A percentile compares a stretch with the other conserved stretches of the same genome.
Conservation (phyloP, 768 basidiomycete genomes). For the Lactarius sp. region DNA sequence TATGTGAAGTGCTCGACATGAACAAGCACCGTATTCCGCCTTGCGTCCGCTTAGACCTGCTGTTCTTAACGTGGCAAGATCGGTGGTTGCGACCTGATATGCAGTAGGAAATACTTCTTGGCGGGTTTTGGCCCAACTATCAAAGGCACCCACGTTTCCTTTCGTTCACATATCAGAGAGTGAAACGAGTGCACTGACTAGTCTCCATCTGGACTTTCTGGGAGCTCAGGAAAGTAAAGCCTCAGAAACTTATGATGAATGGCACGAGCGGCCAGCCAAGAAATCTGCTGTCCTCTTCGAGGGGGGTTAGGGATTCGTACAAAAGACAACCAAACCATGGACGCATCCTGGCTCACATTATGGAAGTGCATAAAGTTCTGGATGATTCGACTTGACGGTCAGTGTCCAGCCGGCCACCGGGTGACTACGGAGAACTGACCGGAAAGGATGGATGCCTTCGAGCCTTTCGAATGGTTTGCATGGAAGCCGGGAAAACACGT, state of each 20-base stretch:
- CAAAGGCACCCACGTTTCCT: not conserved
- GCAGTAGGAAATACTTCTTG: slow-evolving; percentile 60
- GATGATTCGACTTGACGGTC: not conserved
- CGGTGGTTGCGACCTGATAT: slow-evolving; percentile 56
- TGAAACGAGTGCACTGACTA: slow-evolving; percentile 34
- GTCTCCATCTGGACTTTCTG: slow-evolving; percentile 58
- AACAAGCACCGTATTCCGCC: slow-evolving; percentile 73
- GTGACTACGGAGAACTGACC: slow-evolving; percentile 38
- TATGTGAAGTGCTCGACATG: not conserved
- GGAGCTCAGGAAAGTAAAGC: slow-evolving; percentile 66
- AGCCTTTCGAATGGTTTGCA: slow-evolving; percentile 77
- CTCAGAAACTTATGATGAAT: slow-evolving; percentile 77
- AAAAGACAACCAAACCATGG: not conserved
- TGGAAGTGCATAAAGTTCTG: slow-evolving; percentile 67
- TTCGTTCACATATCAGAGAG: slow-evolving; percentile 16
- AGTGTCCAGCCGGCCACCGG: not conserved
- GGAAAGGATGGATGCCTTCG: slow-evolving; percentile 78
- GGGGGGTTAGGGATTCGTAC: not conserved
- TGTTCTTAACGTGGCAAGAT: slow-evolving; percentile 53
- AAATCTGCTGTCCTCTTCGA: slow-evolving; percentile 73
- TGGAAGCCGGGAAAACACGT: slow-evolving; percentile 55
- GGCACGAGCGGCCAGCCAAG: slow-evolving; percentile 80
- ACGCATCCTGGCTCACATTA: slow-evolving; percentile 46
- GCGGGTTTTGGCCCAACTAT: slow-evolving; percentile 18
- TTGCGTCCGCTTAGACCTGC: slow-evolving; percentile 84